These are phyloP conservation scores for Casuarina glauca DNA, from an alignment of 306 rosid genomes.

Conservation along the genomic window DNA sequence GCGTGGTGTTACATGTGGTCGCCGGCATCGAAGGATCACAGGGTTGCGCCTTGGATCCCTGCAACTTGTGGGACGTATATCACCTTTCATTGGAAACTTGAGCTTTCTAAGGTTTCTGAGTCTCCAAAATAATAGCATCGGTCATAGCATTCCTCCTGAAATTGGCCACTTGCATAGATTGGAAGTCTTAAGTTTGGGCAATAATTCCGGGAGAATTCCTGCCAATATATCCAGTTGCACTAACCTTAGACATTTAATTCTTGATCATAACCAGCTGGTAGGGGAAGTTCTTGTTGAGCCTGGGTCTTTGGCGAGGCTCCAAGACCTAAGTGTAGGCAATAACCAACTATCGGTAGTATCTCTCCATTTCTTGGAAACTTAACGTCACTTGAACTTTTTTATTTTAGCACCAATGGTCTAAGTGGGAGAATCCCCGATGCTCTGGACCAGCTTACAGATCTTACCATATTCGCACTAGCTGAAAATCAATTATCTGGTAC, in stretches of 20 bases:
- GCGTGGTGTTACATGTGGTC: background rate
- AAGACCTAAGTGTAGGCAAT: rapidly evolving
- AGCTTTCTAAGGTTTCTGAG: too few species aligned
- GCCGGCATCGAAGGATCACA: background rate
- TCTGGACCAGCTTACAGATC: background rate
- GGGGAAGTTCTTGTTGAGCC: background rate
- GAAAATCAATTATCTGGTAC: background rate
- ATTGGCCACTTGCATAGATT: background rate
- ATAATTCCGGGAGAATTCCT: background rate
- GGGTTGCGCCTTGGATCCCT: background rate
- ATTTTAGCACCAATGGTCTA: background rate
- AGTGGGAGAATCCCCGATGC: background rate
- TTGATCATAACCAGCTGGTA: background rate
- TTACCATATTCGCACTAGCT: rapidly evolving
- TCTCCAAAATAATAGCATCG: too few species aligned
- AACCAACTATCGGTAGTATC: background rate
- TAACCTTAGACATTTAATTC: rapidly evolving
- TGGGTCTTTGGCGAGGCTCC: background rate
- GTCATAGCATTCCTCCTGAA: background rate
- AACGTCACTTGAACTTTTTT: background rate
- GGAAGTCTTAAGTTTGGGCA: rapidly evolving
- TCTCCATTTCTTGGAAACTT: background rate
- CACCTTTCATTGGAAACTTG: background rate
- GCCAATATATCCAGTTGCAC: background rate
- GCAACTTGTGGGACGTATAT: background rate